Base-by-base conservation (phyloP, 192 early-diverging fungal genomes). In the Rhizophagus prolifer region DNA sequence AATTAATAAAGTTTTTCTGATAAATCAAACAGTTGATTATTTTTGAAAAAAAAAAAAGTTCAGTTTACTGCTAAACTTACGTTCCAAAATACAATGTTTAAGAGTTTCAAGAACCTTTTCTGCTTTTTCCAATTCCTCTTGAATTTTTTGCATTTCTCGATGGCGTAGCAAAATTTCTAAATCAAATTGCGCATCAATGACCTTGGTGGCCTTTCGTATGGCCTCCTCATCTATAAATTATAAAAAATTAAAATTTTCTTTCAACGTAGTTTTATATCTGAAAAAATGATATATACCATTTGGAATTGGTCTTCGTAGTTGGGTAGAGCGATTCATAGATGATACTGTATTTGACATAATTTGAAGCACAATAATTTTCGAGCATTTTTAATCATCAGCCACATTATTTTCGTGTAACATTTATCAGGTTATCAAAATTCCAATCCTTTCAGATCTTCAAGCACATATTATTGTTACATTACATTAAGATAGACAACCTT, bases 161-260 rank as follows among this genome's bases (percentile, higher is more conserved):
- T 92, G 87, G 60, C 92, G 91, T 66, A 92, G 62, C 63, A 87
- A 89, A 65, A 95, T 85, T 79, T 95, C 94, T 13, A 93, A 82
- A 81, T 95, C 92, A 72, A 95, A 87, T 80, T 95, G 91, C 76
- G 89, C 90, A 62, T 87, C 86, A 13, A 67, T 67, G 19, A 67
- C 65, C 34, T 10, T 67, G 16, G 21, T 21, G 4, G 65, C 34
- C 12, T 67, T 31, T n/a, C 21, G 30, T 67, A 30, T 16, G 3
- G 31, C 23, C 14, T 67, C 65, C 7, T 67, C 65, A 36, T 36
- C 65, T 66, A 66, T 19, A 36, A 16, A 63, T 12, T 63, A 38
- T 63, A 25, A 63, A 28, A 30, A 63, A 63, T n/a, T n/a, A 14
- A 16, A 62, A 26, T 9, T 63, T 30, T 30, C 23, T 26, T 23